Percentiles rank a stretch among this genome's conserved stretches.
Evolutionary conservation across 164 flowering plant genomes (phyloP).

Genomic region (Tinospora cordifolia): DNA sequence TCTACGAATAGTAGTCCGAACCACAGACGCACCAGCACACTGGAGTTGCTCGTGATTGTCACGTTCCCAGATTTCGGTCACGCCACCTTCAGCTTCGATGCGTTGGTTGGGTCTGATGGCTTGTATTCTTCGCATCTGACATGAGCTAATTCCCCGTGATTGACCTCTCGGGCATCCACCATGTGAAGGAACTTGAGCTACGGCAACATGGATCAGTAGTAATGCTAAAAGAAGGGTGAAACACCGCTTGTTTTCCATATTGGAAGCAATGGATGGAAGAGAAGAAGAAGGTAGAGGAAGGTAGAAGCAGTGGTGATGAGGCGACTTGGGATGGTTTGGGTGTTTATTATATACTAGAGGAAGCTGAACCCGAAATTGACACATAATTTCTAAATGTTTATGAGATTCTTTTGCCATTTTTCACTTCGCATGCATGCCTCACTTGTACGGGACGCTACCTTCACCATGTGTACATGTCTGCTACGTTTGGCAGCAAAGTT

Average conservation of each 20-base stretch:
- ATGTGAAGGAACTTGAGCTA: not conserved
- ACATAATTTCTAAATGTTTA: not conserved
- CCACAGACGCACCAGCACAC: constrained; percentile 36
- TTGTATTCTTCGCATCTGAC: constrained; percentile 18
- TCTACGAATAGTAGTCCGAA: constrained; percentile 23
- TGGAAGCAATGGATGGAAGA: not conserved
- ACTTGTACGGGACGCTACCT: not conserved
- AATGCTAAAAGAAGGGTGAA: not conserved
- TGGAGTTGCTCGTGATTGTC: constrained; percentile 27
- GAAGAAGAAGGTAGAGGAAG: not conserved
- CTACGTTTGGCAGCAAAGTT: no score
- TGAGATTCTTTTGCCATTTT: not conserved
- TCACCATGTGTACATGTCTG: no score
- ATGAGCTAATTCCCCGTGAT: not conserved
- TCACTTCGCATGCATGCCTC: constrained; percentile 1
- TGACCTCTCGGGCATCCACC: not conserved
- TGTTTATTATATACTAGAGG: not conserved
- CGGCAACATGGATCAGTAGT: not conserved
- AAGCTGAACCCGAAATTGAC: not conserved
- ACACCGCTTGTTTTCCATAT: not conserved
- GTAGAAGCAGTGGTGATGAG: not conserved
- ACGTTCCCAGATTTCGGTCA: constrained; percentile 35
- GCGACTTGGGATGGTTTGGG: constrained; percentile 1
- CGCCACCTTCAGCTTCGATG: constrained; percentile 40
- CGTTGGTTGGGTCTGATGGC: constrained; percentile 24